A percentile compares a stretch with the other conserved stretches of the same genome.
phyloP scores from a whole-genome alignment of 768 basidiomycete species.

The Boletus edulis region DNA sequence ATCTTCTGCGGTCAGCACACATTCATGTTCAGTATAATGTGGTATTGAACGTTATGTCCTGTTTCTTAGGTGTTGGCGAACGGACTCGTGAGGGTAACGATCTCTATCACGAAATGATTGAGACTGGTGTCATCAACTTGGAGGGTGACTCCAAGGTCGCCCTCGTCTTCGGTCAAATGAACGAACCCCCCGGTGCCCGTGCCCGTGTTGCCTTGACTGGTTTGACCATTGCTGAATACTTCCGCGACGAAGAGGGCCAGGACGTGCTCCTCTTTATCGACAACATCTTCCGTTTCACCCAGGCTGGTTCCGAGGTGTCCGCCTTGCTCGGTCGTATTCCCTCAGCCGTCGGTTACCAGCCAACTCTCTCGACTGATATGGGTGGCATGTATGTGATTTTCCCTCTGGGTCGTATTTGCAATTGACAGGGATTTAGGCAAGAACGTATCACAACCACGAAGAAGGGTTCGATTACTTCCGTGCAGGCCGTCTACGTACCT shows the following conservation, averaged over 20 bases:
- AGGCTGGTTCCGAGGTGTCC: conserved; percentile 99
- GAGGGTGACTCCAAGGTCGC: conserved; percentile 99
- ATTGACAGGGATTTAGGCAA: conserved; percentile 56
- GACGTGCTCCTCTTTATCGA: conserved; percentile 99
- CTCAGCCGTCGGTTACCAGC: conserved; percentile 99
- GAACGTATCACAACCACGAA: conserved; percentile 99
- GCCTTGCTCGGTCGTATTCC: conserved; percentile 99
- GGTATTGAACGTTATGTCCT: conserved; percentile 9
- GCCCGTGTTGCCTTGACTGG: conserved; percentile 99
- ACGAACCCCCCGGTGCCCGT: conserved; percentile 99
- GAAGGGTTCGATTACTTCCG: conserved; percentile 99
- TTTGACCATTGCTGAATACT: conserved; percentile 99
- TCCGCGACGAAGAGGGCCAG: conserved; percentile 99
- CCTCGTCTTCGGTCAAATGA: conserved; percentile 99
- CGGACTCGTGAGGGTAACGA: conserved; percentile 99
- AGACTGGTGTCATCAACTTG: conserved; percentile 99
- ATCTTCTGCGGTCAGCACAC: conserved; percentile 84
- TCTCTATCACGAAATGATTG: conserved; percentile 99
- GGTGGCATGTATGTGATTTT: conserved; percentile 83
- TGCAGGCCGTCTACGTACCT: conserved; percentile 99
- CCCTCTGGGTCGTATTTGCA: not conserved
- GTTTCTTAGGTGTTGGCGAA: conserved; percentile 86
- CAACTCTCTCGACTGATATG: conserved; percentile 99
- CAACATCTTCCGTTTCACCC: conserved; percentile 99
- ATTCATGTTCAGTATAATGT: not conserved